phyloP scores from a whole-genome alignment of 768 basidiomycete species.

The Hygrophoropsis aurantiaca region DNA sequence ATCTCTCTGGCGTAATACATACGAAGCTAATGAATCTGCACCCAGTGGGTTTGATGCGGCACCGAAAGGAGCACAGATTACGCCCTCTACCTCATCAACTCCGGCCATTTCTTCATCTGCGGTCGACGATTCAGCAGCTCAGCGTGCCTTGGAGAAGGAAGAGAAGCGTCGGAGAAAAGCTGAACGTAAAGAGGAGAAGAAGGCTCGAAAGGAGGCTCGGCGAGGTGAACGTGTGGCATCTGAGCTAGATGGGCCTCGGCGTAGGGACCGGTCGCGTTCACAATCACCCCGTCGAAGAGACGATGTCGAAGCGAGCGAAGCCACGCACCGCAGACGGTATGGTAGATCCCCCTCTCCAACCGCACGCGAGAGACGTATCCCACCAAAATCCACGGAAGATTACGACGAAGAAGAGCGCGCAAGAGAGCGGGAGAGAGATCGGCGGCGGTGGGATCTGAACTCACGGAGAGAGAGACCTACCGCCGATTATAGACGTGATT shows the following conservation, averaged over 20 bases:
- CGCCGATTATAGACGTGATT: constrained; percentile 16
- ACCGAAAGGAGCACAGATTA: constrained; percentile 27
- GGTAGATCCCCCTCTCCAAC: constrained; percentile 16
- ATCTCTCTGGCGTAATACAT: not conserved
- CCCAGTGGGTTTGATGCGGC: constrained; percentile 70
- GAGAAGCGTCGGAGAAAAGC: constrained; percentile 52
- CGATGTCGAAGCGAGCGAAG: constrained; percentile 15
- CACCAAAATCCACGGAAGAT: constrained; percentile 13
- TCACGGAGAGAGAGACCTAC: constrained; percentile 36
- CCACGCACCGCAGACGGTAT: constrained; percentile 29
- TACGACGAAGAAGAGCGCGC: constrained; percentile 28
- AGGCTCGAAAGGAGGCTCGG: constrained; percentile 52
- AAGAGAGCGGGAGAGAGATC: constrained; percentile 40
- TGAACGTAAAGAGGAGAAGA: constrained; percentile 59
- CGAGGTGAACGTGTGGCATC: constrained; percentile 34
- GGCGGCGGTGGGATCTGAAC: constrained; percentile 54
- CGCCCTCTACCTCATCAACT: constrained; percentile 15
- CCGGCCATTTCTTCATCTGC: constrained; percentile 15
- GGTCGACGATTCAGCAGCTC: constrained; percentile 28
- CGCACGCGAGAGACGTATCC: constrained; percentile 16
- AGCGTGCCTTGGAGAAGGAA: constrained; percentile 40
- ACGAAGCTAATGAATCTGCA: constrained; percentile 1
- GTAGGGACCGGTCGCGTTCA: constrained; percentile 33
- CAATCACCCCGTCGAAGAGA: constrained; percentile 28
- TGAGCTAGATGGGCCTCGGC: constrained; percentile 22